These are phyloP conservation scores for Mycena galopus DNA, from an alignment of 768 basidiomycete genomes.

Conservation along the genomic window DNA sequence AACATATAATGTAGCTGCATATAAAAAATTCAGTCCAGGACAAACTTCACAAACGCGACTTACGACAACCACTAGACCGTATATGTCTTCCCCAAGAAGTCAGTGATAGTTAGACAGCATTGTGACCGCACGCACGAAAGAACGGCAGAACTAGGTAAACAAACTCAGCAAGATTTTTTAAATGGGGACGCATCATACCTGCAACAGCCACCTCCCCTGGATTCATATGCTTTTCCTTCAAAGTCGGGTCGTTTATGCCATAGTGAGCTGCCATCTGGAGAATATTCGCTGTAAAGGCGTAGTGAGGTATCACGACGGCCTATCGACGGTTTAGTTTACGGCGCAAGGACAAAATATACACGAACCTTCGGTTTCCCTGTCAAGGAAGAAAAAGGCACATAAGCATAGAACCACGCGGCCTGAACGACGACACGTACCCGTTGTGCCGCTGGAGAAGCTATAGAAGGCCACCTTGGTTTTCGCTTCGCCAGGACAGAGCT, in stretches of 20 bases:
- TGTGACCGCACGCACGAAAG: slow-evolving; percentile 59
- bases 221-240: slow-evolving; percentile 54
- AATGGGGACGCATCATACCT: slow-evolving; percentile 55
- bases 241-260: slow-evolving; percentile 55
- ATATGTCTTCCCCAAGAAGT: slow-evolving; percentile 61
- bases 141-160: slow-evolving; percentile 67
- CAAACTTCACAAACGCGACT: slow-evolving; percentile 36
- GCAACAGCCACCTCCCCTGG: slow-evolving; percentile 71
- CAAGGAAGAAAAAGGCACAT: slow-evolving; percentile 4
- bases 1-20: slow-evolving; percentile 63
- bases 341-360: background rate
- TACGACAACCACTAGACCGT: slow-evolving; percentile 70
- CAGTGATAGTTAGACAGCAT: background rate
- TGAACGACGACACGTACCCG: slow-evolving; percentile 60
- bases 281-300: slow-evolving; percentile 72
- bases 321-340: slow-evolving; percentile 35
- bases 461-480: slow-evolving; percentile 75
- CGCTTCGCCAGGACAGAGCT: slow-evolving; percentile 68
- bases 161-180: background rate
- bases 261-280: slow-evolving; percentile 70
- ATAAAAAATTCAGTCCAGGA: slow-evolving; percentile 17
- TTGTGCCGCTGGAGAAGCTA: slow-evolving; percentile 83
- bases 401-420: background rate
- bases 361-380: slow-evolving; percentile 54
- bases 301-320: slow-evolving; percentile 80